Evolutionary conservation across 2,329 filamentous ascomycete genomes (phyloP).

Genomic region (Venturia aucupariae): DNA sequence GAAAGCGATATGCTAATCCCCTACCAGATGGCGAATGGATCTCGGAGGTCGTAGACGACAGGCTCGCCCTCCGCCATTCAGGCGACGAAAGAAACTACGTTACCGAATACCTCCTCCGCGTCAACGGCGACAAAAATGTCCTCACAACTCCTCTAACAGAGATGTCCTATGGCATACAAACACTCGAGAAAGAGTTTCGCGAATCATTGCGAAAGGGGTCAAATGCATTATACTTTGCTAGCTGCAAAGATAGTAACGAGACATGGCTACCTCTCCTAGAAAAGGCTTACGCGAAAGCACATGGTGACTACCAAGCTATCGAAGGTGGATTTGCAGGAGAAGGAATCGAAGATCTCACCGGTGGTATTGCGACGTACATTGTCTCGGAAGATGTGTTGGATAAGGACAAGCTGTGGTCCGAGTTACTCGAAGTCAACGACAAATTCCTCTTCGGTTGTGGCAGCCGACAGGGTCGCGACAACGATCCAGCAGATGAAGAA

Average conservation of each 20-base stretch:
- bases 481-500: conserved; percentile 38
- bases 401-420: conserved; percentile 71
- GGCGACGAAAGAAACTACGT: conserved; percentile 32
- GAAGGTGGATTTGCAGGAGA: conserved; percentile 60
- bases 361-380: conserved; percentile 60
- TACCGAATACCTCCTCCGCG: conserved; percentile 14
- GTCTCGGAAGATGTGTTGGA: conserved; percentile 62
- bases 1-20: neutral
- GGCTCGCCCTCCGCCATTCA: conserved; percentile 67
- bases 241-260: conserved; percentile 65
- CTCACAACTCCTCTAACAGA: conserved; percentile 33
- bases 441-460: conserved; percentile 64
- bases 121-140: conserved; percentile 41
- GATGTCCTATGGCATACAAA: conserved; percentile 10
- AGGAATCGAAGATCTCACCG: conserved; percentile 50
- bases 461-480: conserved; percentile 42
- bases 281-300: conserved; percentile 77
- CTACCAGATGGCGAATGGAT: conserved; percentile 70
- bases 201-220: conserved; percentile 64
- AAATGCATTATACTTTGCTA: conserved; percentile 67
- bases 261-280: conserved; percentile 74
- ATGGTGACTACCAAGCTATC: conserved; percentile 69
- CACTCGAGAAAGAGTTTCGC: conserved; percentile 45
- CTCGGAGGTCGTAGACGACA: conserved; percentile 83
- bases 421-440: conserved; percentile 68